phyloP scores from a whole-genome alignment of 805 yeast species.

The Jamesozyma piceae region DNA sequence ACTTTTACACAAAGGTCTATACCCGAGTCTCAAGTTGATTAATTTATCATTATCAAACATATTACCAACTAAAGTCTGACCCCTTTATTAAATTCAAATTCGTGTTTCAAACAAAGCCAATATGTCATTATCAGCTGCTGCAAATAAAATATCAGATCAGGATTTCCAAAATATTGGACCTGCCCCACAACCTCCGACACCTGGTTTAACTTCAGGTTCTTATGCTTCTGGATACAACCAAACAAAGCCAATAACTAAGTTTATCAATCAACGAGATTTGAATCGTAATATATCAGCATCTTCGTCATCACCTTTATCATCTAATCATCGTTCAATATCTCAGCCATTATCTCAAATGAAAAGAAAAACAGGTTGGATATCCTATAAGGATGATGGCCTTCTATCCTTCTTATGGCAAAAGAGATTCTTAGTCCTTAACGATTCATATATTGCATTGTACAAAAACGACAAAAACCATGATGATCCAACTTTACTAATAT shows the following conservation, averaged over 20 bases:
- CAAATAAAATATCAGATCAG: slow-evolving; percentile 35
- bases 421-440: slow-evolving; percentile 68
- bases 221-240: slow-evolving; percentile 26
- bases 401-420: slow-evolving; percentile 89
- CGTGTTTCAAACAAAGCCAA: not conserved
- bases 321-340: slow-evolving; percentile 8
- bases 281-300: slow-evolving; percentile 26
- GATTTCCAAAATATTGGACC: slow-evolving; percentile 49
- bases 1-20: no score
- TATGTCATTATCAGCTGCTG: slow-evolving; percentile 40
- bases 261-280: slow-evolving; percentile 27
- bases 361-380: slow-evolving; percentile 64
- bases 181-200: slow-evolving; percentile 44
- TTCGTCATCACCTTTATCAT: not conserved
- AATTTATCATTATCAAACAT: no score
- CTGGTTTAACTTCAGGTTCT: slow-evolving; percentile 9
- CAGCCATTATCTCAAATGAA: slow-evolving; percentile 13
- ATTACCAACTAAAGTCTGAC: no score
- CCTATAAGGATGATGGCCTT: slow-evolving; percentile 85
- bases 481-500: slow-evolving; percentile 44
- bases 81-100: no score
- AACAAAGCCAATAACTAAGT: slow-evolving; percentile 29
- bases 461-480: slow-evolving; percentile 46
- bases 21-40: no score
- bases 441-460: slow-evolving; percentile 64